phyloP scores from a whole-genome alignment of 2,329 filamentous ascomycete genomes.

The Colletotrichum sojae region DNA sequence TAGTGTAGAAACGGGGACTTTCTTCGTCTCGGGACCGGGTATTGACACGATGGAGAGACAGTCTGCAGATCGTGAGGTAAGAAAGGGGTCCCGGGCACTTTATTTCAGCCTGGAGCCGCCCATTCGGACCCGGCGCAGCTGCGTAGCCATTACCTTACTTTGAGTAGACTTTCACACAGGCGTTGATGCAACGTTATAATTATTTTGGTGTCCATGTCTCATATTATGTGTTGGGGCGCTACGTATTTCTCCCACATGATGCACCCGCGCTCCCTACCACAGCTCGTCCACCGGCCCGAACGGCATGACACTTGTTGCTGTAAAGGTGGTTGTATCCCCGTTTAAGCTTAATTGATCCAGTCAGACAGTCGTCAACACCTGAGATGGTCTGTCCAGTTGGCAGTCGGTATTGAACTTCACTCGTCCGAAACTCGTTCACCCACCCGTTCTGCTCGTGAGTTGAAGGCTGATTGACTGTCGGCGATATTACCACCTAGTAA shows the following conservation, averaged over 20 bases:
- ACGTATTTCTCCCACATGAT: not conserved
- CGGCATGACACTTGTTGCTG: slow-evolving; percentile 1
- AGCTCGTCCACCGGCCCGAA: not conserved
- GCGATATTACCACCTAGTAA: too few species aligned
- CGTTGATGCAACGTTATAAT: too few species aligned
- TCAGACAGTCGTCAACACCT: slow-evolving; percentile 15
- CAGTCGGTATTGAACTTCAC: not conserved
- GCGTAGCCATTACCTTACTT: too few species aligned
- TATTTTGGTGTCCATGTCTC: too few species aligned
- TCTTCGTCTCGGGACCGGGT: slow-evolving; percentile 31
- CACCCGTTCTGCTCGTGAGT: not conserved
- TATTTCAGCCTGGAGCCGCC: slow-evolving; percentile 19
- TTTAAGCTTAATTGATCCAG: slow-evolving; percentile 38
- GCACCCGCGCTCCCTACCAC: not conserved
- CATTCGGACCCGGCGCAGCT: not conserved
- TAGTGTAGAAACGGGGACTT: not conserved
- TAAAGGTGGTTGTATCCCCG: slow-evolving; percentile 13
- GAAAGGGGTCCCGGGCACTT: slow-evolving; percentile 22
- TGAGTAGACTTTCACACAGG: too few species aligned
- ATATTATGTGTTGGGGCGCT: not conserved
- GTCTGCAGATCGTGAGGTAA: slow-evolving; percentile 12
- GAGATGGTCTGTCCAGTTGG: slow-evolving; percentile 31
- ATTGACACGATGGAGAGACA: slow-evolving; percentile 32
- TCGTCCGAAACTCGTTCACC: not conserved
- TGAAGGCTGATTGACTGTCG: not conserved